Percentiles rank a stretch among this genome's conserved stretches.
phyloP scores from a whole-genome alignment of 345 rosid species.

The Mangifera indica region DNA sequence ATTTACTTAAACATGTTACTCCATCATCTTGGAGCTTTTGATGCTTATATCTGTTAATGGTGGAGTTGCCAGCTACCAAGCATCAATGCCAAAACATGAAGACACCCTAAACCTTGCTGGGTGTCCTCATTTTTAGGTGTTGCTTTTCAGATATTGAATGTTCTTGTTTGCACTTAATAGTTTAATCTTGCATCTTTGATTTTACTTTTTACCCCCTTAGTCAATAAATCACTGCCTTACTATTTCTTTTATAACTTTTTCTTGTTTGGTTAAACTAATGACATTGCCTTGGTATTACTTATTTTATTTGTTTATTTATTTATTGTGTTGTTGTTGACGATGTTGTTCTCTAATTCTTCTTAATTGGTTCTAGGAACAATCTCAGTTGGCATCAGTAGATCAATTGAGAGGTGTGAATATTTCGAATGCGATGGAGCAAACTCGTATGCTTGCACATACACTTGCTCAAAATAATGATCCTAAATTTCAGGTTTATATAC shows the following conservation, averaged over 20 bases:
- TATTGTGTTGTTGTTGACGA: too few species aligned
- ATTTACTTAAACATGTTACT: background rate
- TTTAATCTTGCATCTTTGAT: background rate
- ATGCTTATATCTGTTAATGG: background rate
- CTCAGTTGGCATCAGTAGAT: conserved; percentile 56
- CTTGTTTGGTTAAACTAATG: background rate
- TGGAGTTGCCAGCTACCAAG: background rate
- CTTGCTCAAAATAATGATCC: conserved; percentile 87
- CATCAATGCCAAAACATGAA: too few species aligned
- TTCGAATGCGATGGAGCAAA: conserved; percentile 90
- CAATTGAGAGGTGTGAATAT: conserved; percentile 64
- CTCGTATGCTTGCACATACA: conserved; percentile 92
- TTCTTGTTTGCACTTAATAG: background rate
- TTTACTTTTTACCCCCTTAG: too few species aligned
- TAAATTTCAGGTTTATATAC: conserved; percentile 78
- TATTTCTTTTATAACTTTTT: background rate
- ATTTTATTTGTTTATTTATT: too few species aligned
- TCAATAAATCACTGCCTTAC: background rate
- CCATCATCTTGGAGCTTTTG: background rate
- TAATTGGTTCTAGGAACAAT: conserved; percentile 54
- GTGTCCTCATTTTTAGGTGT: background rate
- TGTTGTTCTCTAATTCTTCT: conserved; percentile 11
- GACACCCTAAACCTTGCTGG: background rate
- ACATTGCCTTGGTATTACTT: too few species aligned
- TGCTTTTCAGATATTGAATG: background rate